These are phyloP conservation scores for Piedraia hortae DNA, from an alignment of 2,329 filamentous ascomycete genomes.

Conservation along the genomic window DNA sequence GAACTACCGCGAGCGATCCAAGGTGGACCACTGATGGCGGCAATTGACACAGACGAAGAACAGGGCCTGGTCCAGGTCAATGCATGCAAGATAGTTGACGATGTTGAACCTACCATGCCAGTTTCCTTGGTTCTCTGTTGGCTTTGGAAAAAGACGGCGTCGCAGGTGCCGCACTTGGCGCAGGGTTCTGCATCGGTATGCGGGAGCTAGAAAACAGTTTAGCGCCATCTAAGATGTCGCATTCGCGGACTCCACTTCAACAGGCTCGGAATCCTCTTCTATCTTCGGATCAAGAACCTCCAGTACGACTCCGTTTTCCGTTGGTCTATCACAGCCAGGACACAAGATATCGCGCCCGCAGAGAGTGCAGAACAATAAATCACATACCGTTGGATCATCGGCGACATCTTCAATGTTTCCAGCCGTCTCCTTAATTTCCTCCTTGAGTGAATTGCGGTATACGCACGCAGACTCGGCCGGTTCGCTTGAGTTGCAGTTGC, in stretches of 20 bases:
- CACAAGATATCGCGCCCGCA: slow-evolving; percentile 31
- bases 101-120: slow-evolving; percentile 55
- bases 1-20: slow-evolving; percentile 3
- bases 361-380: slow-evolving; percentile 24
- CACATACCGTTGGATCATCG: slow-evolving; percentile 94
- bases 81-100: slow-evolving; percentile 1
- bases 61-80: slow-evolving; percentile 15
- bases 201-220: slow-evolving; percentile 38
- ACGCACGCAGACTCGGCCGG: slow-evolving; percentile 70
- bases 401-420: slow-evolving; percentile 94
- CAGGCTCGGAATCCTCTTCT: slow-evolving; percentile 4
- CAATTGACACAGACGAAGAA: slow-evolving; percentile 68
- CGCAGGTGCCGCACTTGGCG: slow-evolving; percentile 56
- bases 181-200: slow-evolving; percentile 55
- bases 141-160: slow-evolving; percentile 96
- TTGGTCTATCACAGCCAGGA: slow-evolving; percentile 22
- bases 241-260: slow-evolving; percentile 7
- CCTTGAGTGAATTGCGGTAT: slow-evolving; percentile 83
- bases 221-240: slow-evolving; percentile 2
- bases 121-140: slow-evolving; percentile 92
- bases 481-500: slow-evolving; percentile 80
- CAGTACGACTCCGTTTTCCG: slow-evolving; percentile 17
- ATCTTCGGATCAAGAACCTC: slow-evolving; percentile 17
- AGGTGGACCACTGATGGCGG: slow-evolving; percentile 46
- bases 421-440: slow-evolving; percentile 75